Evolutionary conservation across 2,329 filamentous ascomycete species (phyloP), one percentile per base, ranked within the genome.

Genomic region (Colletotrichum lindemuthianum): DNA sequence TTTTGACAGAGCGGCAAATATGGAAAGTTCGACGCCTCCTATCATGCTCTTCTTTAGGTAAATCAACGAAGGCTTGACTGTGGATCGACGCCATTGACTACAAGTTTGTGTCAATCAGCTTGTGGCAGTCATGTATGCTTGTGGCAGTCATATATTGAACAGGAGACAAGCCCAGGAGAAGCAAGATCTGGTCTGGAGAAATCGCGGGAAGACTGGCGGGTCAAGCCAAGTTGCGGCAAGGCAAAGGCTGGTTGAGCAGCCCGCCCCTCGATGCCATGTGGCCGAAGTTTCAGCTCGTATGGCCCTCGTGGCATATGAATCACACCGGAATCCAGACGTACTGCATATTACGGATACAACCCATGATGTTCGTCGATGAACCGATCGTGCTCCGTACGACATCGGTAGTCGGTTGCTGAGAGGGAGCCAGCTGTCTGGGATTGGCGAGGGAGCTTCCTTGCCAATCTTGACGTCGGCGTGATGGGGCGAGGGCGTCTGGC

Each of bases 401-500:
- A 40, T 15, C 11, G 10, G n/a, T 32, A n/a, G 43, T 47, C 13
- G 16, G 24, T 8, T 11, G 36, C 32, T 11, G 15, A 39, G 57
- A 51, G 57, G 54, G 39, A 56, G 39, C 44, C 24, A 10, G 39
- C 13, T 52, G 61, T 48, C 36, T 65, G 58, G 58, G 58, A 56
- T 61, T 60, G 61, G 41, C 34, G n/a, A 44, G 36, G 50, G 50
- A 49, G 34, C 24, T 24, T 3, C 24, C 24, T 24, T 5, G 39
- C 54, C 43, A 56, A 65, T 65, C 63, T 61, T 15, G 36, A 61
- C 43, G 36, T 52, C 47, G 59, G 51, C 24, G 56, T 61, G 39
- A 48, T 50, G 57, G 61, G 37, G 58, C 55, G 39, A 47, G 49
- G 43, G n/a, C 37, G 16, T 41, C 36, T 63, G 51, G 51, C 51